Percentiles rank a stretch among this genome's conserved stretches.
These are phyloP conservation scores for Magnaporthiopsis rhizophila DNA, from an alignment of 2,329 filamentous ascomycete genomes.

Conservation along the genomic window DNA sequence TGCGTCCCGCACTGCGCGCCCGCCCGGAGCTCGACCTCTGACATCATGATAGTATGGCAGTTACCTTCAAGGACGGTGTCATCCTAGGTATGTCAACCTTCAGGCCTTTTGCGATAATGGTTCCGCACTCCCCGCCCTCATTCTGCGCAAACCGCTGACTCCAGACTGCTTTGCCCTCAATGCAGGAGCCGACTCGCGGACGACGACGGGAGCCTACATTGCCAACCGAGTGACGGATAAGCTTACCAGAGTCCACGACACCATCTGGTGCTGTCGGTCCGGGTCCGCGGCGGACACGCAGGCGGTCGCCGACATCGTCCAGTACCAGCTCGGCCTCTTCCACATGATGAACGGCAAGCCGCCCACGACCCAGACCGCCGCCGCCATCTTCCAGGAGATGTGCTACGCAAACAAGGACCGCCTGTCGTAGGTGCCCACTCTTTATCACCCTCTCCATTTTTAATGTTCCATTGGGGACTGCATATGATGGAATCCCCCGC, in stretches of 20 bases:
- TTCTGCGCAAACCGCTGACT: neutral
- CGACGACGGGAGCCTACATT: slow-evolving; percentile 96
- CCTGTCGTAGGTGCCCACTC: slow-evolving; percentile 58
- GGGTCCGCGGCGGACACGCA: slow-evolving; percentile 97
- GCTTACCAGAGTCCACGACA: slow-evolving; percentile 95
- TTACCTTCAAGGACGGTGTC: slow-evolving; percentile 97
- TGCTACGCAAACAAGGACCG: slow-evolving; percentile 97
- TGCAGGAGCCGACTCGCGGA: slow-evolving; percentile 85
- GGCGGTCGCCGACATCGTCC: slow-evolving; percentile 94
- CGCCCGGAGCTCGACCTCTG: neutral
- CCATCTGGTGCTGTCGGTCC: slow-evolving; percentile 98
- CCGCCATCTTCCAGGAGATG: slow-evolving; percentile 93
- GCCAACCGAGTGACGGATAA: slow-evolving; percentile 99
- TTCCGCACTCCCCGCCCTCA: neutral
- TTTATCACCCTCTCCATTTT: neutral
- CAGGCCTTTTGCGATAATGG: too few relatives aligned
- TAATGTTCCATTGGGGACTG: too few relatives aligned
- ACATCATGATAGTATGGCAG: slow-evolving; percentile 72
- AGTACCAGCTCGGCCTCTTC: slow-evolving; percentile 92
- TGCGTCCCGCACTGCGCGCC: slow-evolving; percentile 5
- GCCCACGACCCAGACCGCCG: slow-evolving; percentile 90
- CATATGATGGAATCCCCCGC: neutral
- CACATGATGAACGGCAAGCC: slow-evolving; percentile 81
- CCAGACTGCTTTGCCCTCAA: neutral
- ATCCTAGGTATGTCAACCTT: slow-evolving; percentile 60